phyloP scores from a whole-genome alignment of 306 rosid genomes.

The Abrus precatorius region DNA sequence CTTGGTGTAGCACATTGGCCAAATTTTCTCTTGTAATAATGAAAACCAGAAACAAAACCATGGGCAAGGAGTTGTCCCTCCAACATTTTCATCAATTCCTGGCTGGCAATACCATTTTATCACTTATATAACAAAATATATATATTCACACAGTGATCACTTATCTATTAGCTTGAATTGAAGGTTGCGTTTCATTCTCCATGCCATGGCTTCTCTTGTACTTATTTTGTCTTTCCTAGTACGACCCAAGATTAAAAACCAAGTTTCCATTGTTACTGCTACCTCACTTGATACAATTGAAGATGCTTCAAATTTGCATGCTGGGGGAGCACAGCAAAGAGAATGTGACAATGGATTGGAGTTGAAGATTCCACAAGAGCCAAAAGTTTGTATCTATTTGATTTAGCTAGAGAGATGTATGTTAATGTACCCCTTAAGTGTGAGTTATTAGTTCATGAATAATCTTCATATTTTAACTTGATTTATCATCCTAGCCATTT shows the following conservation, averaged over 20 bases:
- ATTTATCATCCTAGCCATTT: not conserved
- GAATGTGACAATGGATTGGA: not conserved
- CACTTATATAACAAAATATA: not conserved
- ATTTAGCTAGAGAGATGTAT: slow-evolving; percentile 33
- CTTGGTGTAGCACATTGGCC: slow-evolving; percentile 20
- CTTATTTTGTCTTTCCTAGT: slow-evolving; percentile 43
- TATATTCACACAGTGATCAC: not conserved
- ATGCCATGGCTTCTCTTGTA: slow-evolving; percentile 53
- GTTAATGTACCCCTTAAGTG: not conserved
- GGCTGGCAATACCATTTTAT: not conserved
- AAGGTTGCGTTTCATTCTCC: not conserved
- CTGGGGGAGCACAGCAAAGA: slow-evolving; percentile 3
- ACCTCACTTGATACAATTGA: not conserved
- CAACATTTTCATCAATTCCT: not conserved
- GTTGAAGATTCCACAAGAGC: slow-evolving; percentile 39
- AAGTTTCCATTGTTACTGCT: slow-evolving; percentile 1
- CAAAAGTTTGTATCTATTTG: slow-evolving; percentile 49
- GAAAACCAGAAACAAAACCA: slow-evolving; percentile 26
- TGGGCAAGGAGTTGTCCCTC: not conserved
- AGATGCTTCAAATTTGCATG: slow-evolving; percentile 18
- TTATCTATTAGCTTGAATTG: not conserved
- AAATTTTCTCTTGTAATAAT: slow-evolving; percentile 19
- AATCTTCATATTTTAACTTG: slow-evolving; percentile 4
- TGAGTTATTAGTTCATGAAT: slow-evolving; percentile 29
- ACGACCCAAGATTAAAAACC: slow-evolving; percentile 22